Evolutionary conservation across 192 early-diverging fungal genomes (phyloP), one percentile per base, ranked within the genome.

Genomic region (Rhizoclosmatium sp.): DNA sequence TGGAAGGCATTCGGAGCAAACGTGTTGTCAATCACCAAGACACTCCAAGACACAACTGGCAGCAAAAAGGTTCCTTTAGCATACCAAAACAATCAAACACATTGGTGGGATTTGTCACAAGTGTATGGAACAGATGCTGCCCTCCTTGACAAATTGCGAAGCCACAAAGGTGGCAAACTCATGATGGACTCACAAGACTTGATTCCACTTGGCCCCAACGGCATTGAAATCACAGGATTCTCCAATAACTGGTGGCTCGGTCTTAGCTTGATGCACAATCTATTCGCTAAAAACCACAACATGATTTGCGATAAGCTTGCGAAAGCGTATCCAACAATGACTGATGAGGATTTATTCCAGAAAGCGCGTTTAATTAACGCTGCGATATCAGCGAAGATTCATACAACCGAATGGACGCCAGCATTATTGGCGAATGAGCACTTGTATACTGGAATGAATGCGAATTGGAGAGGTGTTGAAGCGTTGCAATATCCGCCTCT

Each of bases 351-450:
- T 58, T 51, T 83, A 0, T 75, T 79, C 69, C 81, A 81, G 40
- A 78, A 45, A 44, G 82, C 82, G 2, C 59, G 82, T 1, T 60
- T 83, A 56, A 61, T 83, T n/a, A 54, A 54, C 16, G 58, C 76
- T 40, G 82, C 82, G n/a, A 46, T 79, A 12, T 78, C 69, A 31
- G 82, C 82, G 3, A 83, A 83, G 46, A 82, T 83, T 31, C 82
- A 83, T 65, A 82, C 79, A 16, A 49, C 82, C n/a, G 82, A 83
- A 62, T 83, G 82, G 82, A 83, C 82, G 0, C 79, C 82, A 9
- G 82, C 74, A 3, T 65, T 83, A 19, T 59, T 83, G 16, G 65
- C 67, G 47, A 83, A 82, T 73, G 61, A 83, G 16, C 46, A 59
- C 10, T 54, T 81, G 69, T 47, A 62, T 10, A 16, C 75, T 5